These are phyloP conservation scores for Solanum dulcamara DNA, from an alignment of 257 asterid species.

Conservation along the genomic window DNA sequence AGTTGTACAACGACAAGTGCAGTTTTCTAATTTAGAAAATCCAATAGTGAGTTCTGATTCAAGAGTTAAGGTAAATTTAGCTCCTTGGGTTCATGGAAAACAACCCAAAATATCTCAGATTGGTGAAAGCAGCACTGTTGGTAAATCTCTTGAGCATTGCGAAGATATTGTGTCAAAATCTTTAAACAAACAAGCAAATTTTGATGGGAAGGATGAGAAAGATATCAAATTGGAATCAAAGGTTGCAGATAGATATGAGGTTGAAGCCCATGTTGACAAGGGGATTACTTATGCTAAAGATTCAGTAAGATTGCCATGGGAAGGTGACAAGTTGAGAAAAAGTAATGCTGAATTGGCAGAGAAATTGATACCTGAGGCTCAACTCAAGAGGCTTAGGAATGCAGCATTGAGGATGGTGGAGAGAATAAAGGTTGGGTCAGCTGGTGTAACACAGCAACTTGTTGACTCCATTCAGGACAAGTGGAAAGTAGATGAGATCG, in stretches of 20 bases:
- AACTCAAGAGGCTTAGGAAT: constrained; percentile 68
- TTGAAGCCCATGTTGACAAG: background rate
- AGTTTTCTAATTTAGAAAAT: background rate
- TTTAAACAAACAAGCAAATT: constrained; percentile 3
- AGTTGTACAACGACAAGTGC: constrained; percentile 7
- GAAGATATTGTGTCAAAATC: constrained; percentile 7
- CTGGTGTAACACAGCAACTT: constrained; percentile 68
- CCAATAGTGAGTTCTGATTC: constrained; percentile 7
- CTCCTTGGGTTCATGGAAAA: constrained; percentile 72
- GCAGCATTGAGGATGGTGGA: constrained; percentile 70
- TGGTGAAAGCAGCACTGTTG: background rate
- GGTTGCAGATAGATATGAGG: background rate
- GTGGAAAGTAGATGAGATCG: constrained; percentile 77
- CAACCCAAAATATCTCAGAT: constrained; percentile 13
- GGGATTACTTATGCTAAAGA: constrained; percentile 3
- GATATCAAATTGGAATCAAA: background rate
- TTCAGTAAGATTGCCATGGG: constrained; percentile 48
- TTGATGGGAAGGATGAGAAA: constrained; percentile 4
- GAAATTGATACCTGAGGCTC: constrained; percentile 64
- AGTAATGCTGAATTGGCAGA: constrained; percentile 48
- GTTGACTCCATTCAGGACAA: constrained; percentile 59
- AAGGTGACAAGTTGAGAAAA: constrained; percentile 20
- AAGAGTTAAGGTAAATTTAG: constrained; percentile 25
- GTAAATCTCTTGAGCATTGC: constrained; percentile 3
- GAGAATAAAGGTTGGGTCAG: constrained; percentile 69